Evolutionary conservation across 202 grass and related monocot species (phyloP), one percentile per base, ranked within the genome.

Genomic region (Dendrocalamus latiflorus): DNA sequence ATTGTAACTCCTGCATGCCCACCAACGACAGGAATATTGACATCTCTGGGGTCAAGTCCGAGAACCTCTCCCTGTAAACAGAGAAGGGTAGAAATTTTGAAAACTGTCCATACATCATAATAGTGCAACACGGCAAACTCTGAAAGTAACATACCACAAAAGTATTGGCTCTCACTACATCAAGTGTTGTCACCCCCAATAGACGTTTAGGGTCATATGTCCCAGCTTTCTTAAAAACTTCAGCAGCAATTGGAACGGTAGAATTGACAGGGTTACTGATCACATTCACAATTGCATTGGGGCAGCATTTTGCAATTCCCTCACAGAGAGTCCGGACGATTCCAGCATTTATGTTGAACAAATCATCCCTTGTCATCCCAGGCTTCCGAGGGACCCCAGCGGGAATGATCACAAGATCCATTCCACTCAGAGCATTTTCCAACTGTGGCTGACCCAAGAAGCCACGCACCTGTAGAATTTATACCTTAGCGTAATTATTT

Each of bases 201-300:
- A 99, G 85, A 4, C 69, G 88, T 65, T 93, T 98, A 68, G 95
- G 93, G 79, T 98, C 66, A 48, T 93, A 95, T 17, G 83, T 91
- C n/a, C 95, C 93, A 62, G 95, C 89, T 70, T 90, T 93, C 77
- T 98, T 98, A 83, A 95, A 95, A 69, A 93, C 91, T 76, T 93
- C 93, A 75, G 96, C 93, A 56, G 96, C 93, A 70, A 99, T 94
- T 6, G 96, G 91, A 34, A 95, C 87, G 0, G 93, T 99, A n/a
- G 93, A 99, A 85, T 99, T 95, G 28, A 99, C 89, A 71, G 93
- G 96, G 59, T 99, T 99, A 62, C 96, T 99, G 66, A 99, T 99
- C 65, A 99, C 74, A 75, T 93, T 95, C 6, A 95, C 91, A 63
- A 95, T 77, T 58, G 93, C 93, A 65, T 87, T 85, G 1, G 93